Conservation (phyloP, 371 early-diverging fungal genomes). For the Mortierella sp. region DNA sequence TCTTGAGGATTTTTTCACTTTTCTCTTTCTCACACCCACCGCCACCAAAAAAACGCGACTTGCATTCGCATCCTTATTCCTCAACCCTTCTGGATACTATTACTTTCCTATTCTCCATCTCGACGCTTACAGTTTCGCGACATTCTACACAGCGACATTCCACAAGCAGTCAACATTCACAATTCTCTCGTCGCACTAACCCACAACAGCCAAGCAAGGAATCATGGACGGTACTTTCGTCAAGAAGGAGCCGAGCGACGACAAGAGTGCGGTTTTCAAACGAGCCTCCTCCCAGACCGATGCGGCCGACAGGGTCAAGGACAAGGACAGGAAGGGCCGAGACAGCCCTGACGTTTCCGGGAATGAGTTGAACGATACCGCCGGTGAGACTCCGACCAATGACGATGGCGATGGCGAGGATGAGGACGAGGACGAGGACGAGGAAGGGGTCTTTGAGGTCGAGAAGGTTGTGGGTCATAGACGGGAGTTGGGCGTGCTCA, state of each 20-base stretch:
- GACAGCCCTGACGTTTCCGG: background rate
- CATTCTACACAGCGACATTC: no score
- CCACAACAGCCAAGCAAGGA: background rate
- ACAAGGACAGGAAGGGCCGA: background rate
- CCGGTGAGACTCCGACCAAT: background rate
- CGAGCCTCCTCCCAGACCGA: background rate
- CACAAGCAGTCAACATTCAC: no score
- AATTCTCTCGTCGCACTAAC: no score
- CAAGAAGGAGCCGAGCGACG: constrained; percentile 17
- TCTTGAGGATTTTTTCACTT: no score
- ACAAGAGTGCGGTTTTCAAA: background rate
- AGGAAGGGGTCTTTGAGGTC: constrained; percentile 35
- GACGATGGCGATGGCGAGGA: background rate
- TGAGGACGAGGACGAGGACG: constrained; percentile 19
- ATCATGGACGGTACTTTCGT: constrained; percentile 13
- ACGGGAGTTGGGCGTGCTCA: background rate
- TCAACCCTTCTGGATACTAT: no score
- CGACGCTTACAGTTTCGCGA: no score
- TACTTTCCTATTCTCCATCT: no score
- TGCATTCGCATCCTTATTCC: no score
- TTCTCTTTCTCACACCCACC: no score
- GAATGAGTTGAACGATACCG: background rate
- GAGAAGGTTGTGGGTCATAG: constrained; percentile 46
- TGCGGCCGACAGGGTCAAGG: background rate
- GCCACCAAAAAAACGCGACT: no score